Evolutionary conservation across 2,329 filamentous ascomycete species (phyloP).

Genomic region (Monosporascus sp.): DNA sequence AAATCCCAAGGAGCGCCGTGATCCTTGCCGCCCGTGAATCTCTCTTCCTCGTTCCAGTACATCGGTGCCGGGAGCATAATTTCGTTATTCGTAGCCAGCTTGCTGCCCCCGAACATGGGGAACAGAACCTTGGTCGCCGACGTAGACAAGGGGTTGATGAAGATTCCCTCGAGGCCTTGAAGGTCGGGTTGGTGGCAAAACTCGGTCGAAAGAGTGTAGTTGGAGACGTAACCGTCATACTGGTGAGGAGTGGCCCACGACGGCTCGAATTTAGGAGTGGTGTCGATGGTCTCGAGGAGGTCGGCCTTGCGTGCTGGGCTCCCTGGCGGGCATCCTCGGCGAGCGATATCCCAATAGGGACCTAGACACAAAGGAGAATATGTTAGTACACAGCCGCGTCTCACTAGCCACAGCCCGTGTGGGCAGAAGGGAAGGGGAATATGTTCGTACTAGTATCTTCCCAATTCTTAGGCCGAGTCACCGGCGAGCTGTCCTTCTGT

Average conservation of each 20-base stretch:
- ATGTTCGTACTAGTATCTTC: slow-evolving; percentile 41
- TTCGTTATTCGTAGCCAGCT: slow-evolving; percentile 64
- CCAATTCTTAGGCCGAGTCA: slow-evolving; percentile 40
- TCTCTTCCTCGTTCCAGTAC: slow-evolving; percentile 60
- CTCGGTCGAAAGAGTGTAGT: slow-evolving; percentile 55
- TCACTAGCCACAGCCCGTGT: neutral
- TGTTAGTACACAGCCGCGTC: slow-evolving; percentile 8
- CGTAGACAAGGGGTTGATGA: slow-evolving; percentile 55
- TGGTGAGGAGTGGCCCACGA: slow-evolving; percentile 43
- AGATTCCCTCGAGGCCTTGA: slow-evolving; percentile 57
- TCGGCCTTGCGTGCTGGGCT: slow-evolving; percentile 51
- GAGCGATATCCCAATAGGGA: slow-evolving; percentile 53
- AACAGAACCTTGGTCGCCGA: slow-evolving; percentile 53
- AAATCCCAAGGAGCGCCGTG: slow-evolving; percentile 50
- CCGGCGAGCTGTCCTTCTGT: slow-evolving; percentile 28
- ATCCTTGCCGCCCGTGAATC: slow-evolving; percentile 53
- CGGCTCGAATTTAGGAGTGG: slow-evolving; percentile 39
- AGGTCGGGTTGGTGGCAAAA: slow-evolving; percentile 63
- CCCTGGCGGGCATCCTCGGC: slow-evolving; percentile 56
- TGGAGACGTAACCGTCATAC: slow-evolving; percentile 54
- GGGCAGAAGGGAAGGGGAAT: neutral
- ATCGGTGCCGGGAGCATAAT: slow-evolving; percentile 65
- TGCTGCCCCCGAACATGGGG: slow-evolving; percentile 65
- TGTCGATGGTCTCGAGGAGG: slow-evolving; percentile 38
- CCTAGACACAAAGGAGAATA: slow-evolving; percentile 23